These are phyloP conservation scores for Tulasnella sp. DNA, from an alignment of 768 basidiomycete species.

Conservation along the genomic window DNA sequence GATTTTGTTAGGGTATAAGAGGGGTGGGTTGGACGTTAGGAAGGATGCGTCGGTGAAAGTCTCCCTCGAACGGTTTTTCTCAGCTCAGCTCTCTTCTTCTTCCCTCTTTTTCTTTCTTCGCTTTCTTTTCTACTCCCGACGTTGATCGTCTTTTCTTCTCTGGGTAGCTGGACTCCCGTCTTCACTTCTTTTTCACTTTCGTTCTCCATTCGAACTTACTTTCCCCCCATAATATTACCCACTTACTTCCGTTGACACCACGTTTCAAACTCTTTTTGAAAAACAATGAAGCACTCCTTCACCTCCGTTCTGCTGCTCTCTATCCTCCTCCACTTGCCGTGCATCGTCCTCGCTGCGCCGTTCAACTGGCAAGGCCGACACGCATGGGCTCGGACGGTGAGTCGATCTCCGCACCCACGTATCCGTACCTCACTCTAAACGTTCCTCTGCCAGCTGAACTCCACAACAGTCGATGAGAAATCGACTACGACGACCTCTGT, in stretches of 20 bases:
- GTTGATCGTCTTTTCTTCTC: neutral
- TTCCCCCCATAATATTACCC: neutral
- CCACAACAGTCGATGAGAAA: neutral
- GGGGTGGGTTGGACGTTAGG: neutral
- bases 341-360: neutral
- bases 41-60: neutral
- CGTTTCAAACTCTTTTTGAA: neutral
- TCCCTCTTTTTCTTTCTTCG: neutral
- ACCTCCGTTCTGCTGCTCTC: neutral
- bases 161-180: neutral
- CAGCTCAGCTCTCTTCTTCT: neutral
- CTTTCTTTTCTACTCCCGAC: neutral
- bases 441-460: neutral
- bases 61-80: neutral
- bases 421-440: neutral
- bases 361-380: neutral
- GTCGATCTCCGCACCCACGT: neutral
- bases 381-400: neutral
- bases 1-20: neutral
- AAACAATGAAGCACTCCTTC: neutral
- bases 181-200: neutral
- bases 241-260: neutral
- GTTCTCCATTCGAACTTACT: neutral
- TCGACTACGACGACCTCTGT: neutral
- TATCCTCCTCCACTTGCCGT: neutral